Base-by-base conservation (phyloP, 768 basidiomycete species). In the Lepiota brunneoincarnata region DNA sequence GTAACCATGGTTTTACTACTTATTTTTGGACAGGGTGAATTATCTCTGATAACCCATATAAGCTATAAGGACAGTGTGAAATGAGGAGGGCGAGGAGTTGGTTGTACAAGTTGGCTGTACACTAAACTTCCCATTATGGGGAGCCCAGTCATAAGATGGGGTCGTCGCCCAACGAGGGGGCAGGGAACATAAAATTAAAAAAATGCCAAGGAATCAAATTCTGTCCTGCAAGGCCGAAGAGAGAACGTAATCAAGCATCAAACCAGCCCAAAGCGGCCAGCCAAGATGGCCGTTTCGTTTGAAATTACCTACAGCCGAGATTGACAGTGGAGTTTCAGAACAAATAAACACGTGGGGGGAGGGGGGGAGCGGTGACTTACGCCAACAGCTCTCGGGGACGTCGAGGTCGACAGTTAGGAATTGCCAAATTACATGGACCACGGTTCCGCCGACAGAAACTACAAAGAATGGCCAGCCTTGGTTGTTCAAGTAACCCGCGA, bases 401-500 rank as follows among this genome's bases (percentile, higher is more conserved):
- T 74, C 69, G 17, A 78, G 62, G 58, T 79, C 67, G 37, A 79
- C 74, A 2, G 72, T 77, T 24, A 54, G 51, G 58, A 73, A 73
- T 62, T 81, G 80, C 77, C 78, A 81, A 3, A 71, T 52, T 17
- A 81, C 63, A 55, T 81, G 78, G 31, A 62, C 24, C 5, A 69
- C 62, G 4, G 77, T 68, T 6, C 79, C 79, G 2, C 76, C 77
- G 17, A 79, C 69, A 1, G 80, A 73, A 10, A 81, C 26, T 15
- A 71, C 28, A 61, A 74, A 80, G 61, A 74, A 83, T 0, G 70
- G 59, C n/a, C 63, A 64, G 3, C 83, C 80, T 40, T 86, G 80
- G 0, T 66, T 63, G 51, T 86, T 84, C 9, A 76, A 62, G 58
- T 75, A 66, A 0, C 88, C 89, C 0, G 79, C 75, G 26, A 73